Base-by-base conservation (phyloP, 108 stramenopile species). In the Nitzschia inconspicua region DNA sequence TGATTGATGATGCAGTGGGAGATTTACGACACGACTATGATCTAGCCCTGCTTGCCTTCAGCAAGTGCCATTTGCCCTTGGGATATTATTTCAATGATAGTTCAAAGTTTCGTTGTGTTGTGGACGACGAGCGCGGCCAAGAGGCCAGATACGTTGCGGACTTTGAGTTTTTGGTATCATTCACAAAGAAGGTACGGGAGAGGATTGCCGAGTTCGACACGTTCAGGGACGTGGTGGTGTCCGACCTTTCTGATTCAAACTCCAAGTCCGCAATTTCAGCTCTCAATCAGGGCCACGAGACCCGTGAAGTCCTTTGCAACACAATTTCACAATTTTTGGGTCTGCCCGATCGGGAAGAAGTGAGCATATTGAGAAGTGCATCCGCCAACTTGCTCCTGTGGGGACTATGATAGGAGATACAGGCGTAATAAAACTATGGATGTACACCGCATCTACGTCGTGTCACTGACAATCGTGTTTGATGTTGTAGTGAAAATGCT, bases 241-340 rank as follows among this genome's bases (percentile, higher is more conserved):
- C 9, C 6, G 24, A 32, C 14, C 28, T 47, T 1, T 11, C 2
- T 1, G 22, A 32, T 20, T n/a, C n/a, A 4, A 3, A 10, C 13
- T 3, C 19, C 4, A 7, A 42, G 46, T 2, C 24, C 28, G 13
- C 11, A 24, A 29, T 60, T 42, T 4, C 16, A 4, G 1, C 67
- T 68, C 30, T 68, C 42, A 68, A 68, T 22, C 67, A 68, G 36
- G 67, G 67, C 8, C 51, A 42, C 1, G 57, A 59, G 19, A 14
- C 42, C n/a, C 22, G 31, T 7, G 5, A 23, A 20, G 29, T 43
- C n/a, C 56, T 44, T 30, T 19, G 11, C 0, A 23, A 34, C n/a
- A 20, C n/a, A 27, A 43, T 70, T 18, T 30, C 47, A 0, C 47
- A 51, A 3, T 70, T 34, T 35, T 16, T 70, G 28, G 68, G 60